Conservation (phyloP, 352 stramenopile genomes). For the Phytophthora palmivora region DNA sequence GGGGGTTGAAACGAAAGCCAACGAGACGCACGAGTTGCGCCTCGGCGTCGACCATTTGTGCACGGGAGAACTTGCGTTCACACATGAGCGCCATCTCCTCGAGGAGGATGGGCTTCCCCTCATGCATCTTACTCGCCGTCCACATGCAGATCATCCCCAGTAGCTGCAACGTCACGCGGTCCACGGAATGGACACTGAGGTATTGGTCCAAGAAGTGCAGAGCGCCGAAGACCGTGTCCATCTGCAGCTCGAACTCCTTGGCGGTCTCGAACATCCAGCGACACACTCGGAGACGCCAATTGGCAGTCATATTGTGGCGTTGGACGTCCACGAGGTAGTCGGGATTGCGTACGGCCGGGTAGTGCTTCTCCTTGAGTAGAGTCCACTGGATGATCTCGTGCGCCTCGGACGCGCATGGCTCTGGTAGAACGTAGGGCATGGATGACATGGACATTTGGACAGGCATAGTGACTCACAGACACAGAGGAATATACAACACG, state of each 20-base stretch:
- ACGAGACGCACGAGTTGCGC: slow-evolving; percentile 60
- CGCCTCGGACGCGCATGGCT: slow-evolving; percentile 23
- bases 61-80: slow-evolving; percentile 71
- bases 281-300: slow-evolving; percentile 76
- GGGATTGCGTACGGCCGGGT: slow-evolving; percentile 36
- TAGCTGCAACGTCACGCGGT: slow-evolving; percentile 75
- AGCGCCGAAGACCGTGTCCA: slow-evolving; percentile 64
- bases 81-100: slow-evolving; percentile 82
- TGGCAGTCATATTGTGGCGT: slow-evolving; percentile 63
- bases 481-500: slow-evolving; percentile 32
- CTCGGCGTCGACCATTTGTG: slow-evolving; percentile 69
- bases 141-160: slow-evolving; percentile 82
- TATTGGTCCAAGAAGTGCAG: slow-evolving; percentile 82
- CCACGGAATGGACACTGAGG: slow-evolving; percentile 69
- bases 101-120: slow-evolving; percentile 70
- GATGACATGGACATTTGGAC: slow-evolving; percentile 21
- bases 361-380: slow-evolving; percentile 50
- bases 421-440: slow-evolving; percentile 40
- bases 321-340: slow-evolving; percentile 59
- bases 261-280: slow-evolving; percentile 86
- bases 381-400: slow-evolving; percentile 49
- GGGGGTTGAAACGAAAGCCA: slow-evolving; percentile 72
- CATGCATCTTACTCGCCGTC: slow-evolving; percentile 77
- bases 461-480: slow-evolving; percentile 11
- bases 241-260: slow-evolving; percentile 73